These are phyloP conservation scores for Cryptococcus neoformans DNA, from an alignment of 1,284 basidiomycete species.

Conservation along the genomic window DNA sequence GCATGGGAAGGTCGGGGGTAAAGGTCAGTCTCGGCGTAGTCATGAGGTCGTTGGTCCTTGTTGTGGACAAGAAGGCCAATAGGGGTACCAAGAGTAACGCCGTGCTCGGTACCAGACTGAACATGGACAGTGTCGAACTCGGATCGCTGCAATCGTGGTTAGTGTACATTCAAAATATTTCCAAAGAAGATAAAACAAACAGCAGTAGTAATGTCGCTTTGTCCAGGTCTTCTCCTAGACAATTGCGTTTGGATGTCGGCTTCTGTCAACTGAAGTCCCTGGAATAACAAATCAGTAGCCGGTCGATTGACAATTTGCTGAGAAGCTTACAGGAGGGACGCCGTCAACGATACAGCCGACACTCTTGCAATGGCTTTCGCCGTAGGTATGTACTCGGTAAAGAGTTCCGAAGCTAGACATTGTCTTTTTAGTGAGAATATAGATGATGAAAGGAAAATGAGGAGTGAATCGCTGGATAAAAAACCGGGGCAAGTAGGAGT, in stretches of 20 bases:
- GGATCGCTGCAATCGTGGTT: slow-evolving; percentile 67
- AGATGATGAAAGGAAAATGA: slow-evolving; percentile 2
- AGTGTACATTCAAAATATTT: background rate
- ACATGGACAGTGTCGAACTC: slow-evolving; percentile 95
- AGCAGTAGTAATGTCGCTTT: slow-evolving; percentile 95
- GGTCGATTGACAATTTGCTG: background rate
- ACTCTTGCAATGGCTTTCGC: slow-evolving; percentile 95
- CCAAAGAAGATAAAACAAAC: slow-evolving; percentile 52
- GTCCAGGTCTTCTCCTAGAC: slow-evolving; percentile 87
- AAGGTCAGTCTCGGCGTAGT: slow-evolving; percentile 97
- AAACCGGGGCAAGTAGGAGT: slow-evolving; percentile 3
- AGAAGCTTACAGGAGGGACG: slow-evolving; percentile 76
- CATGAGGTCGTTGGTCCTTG: slow-evolving; percentile 97
- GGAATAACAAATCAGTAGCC: slow-evolving; percentile 10
- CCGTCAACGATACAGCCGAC: slow-evolving; percentile 98
- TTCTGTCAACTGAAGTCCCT: slow-evolving; percentile 79
- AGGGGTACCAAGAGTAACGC: slow-evolving; percentile 94
- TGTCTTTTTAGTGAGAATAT: slow-evolving; percentile 9
- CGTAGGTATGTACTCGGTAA: slow-evolving; percentile 95
- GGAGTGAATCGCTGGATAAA: background rate
- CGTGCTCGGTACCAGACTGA: slow-evolving; percentile 91
- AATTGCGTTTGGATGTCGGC: slow-evolving; percentile 91
- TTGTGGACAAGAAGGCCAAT: slow-evolving; percentile 95
- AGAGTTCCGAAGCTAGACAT: slow-evolving; percentile 93
- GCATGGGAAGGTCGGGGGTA: slow-evolving; percentile 98